A percentile compares a stretch with the other conserved stretches of the same genome.
phyloP scores from a whole-genome alignment of 805 yeast genomes.

The Wickerhamiella slavikovae region DNA sequence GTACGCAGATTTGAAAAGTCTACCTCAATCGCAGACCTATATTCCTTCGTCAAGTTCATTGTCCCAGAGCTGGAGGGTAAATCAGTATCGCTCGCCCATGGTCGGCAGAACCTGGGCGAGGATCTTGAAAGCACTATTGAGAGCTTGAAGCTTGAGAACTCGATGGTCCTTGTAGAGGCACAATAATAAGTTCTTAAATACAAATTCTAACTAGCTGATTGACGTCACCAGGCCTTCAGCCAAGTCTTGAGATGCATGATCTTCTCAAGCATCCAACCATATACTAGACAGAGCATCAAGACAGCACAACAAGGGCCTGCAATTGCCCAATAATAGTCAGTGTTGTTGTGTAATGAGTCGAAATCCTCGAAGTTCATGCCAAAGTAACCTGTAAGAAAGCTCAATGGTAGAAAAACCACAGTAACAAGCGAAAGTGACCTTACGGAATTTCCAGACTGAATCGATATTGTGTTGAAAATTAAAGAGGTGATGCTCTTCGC shows the following conservation, averaged over 20 bases:
- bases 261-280: conserved; percentile 7
- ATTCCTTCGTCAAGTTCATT: conserved; percentile 43
- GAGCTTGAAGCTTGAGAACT: conserved; percentile 64
- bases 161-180: conserved; percentile 54
- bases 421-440: conserved; percentile 32
- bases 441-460: conserved; percentile 35
- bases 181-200: conserved; percentile 1
- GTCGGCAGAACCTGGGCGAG: conserved; percentile 36
- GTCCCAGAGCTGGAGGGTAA: conserved; percentile 25
- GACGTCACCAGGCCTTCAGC: not conserved
- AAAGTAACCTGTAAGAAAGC: conserved; percentile 41
- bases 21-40: conserved; percentile 41
- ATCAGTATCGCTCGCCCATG: conserved; percentile 35
- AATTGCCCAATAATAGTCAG: conserved; percentile 27
- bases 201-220: not conserved
- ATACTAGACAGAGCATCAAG: conserved; percentile 14
- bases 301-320: conserved; percentile 21
- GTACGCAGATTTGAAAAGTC: conserved; percentile 43
- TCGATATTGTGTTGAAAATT: conserved; percentile 36
- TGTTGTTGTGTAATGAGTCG: conserved; percentile 21
- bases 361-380: conserved; percentile 33
- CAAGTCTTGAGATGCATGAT: not conserved
- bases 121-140: conserved; percentile 36
- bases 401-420: conserved; percentile 35
- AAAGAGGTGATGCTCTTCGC: conserved; percentile 30